These are phyloP conservation scores for Pinus tabuliformis DNA, from an alignment of 75 land plant genomes.

Conservation along the genomic window DNA sequence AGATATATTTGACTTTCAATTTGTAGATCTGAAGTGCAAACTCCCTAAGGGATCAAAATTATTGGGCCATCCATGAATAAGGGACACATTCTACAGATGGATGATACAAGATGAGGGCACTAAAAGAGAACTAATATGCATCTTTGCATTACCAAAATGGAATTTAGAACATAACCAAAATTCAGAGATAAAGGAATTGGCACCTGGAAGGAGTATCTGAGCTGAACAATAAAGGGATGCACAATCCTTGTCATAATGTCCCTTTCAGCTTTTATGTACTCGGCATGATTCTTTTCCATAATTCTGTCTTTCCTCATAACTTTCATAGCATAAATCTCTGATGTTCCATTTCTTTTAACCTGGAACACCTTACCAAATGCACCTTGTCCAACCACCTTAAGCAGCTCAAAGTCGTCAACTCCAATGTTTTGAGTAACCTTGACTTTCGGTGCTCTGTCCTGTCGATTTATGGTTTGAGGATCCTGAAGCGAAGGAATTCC, in stretches of 20 bases:
- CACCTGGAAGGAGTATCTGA: slow-evolving; percentile 92
- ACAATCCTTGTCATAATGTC: slow-evolving; percentile 16
- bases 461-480: slow-evolving; percentile 48
- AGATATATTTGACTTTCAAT: no score
- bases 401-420: slow-evolving; percentile 80
- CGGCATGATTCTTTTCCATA: slow-evolving; percentile 79
- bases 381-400: slow-evolving; percentile 17
- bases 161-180: no score
- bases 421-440: slow-evolving; percentile 22
- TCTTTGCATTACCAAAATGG: no score
- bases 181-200: no score
- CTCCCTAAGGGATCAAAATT: no score
- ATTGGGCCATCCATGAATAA: no score
- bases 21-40: no score
- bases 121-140: no score
- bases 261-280: slow-evolving; percentile 87
- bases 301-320: slow-evolving; percentile 90
- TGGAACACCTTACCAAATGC: no score
- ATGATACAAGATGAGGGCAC: no score
- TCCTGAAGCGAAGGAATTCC: slow-evolving; percentile 23
- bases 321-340: slow-evolving; percentile 91
- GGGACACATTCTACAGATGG: no score
- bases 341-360: no score
- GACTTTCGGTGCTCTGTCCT: slow-evolving; percentile 16
- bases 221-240: slow-evolving; percentile 69